These are phyloP conservation scores for Leccinum pachyderme DNA, from an alignment of 1,284 basidiomycete species.

Conservation along the genomic window DNA sequence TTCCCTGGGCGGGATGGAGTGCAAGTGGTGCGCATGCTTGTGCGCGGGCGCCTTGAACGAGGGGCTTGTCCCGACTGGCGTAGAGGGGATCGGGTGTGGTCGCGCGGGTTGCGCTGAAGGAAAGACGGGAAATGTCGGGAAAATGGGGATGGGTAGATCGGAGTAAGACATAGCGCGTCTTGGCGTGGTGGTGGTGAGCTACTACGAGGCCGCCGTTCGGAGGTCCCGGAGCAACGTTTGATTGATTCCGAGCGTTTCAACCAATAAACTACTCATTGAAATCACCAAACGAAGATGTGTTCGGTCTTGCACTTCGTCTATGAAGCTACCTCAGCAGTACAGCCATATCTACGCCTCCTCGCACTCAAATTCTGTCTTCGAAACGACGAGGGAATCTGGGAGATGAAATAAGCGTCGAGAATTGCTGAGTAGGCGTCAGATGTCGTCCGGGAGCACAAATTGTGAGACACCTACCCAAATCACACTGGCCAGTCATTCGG, in stretches of 20 bases:
- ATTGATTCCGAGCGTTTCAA: neutral
- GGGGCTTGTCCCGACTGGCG: conserved; percentile 6
- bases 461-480: conserved; percentile 78
- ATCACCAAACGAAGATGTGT: too few species aligned
- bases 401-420: conserved; percentile 96
- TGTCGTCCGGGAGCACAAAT: neutral
- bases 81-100: conserved; percentile 12
- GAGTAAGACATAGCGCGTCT: conserved; percentile 29
- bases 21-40: conserved; percentile 43
- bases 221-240: neutral
- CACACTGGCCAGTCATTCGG: conserved; percentile 87
- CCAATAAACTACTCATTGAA: conserved; percentile 35
- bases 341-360: conserved; percentile 88
- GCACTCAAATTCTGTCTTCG: conserved; percentile 96
- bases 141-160: conserved; percentile 14
- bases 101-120: conserved; percentile 10
- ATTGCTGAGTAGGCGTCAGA: conserved; percentile 54
- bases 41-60: conserved; percentile 37
- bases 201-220: neutral
- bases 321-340: too few species aligned
- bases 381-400: conserved; percentile 94
- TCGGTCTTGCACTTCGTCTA: too few species aligned
- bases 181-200: neutral
- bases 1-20: conserved; percentile 73
- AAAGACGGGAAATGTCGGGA: conserved; percentile 23